Base-by-base conservation (phyloP, 345 rosid species). In the Eucalyptus virginea region DNA sequence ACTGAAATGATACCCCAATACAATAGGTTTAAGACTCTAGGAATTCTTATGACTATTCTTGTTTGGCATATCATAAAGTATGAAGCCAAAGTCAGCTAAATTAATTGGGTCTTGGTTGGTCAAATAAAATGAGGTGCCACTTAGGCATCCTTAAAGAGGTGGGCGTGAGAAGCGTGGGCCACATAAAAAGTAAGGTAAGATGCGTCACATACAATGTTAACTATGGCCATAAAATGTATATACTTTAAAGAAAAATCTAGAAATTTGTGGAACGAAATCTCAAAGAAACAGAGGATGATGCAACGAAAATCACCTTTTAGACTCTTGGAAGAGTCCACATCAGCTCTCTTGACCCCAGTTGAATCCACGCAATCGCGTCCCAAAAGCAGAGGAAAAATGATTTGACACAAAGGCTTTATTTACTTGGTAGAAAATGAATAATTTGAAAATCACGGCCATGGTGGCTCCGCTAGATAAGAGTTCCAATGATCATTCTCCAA, bases 391-490 rank as follows among this genome's bases (percentile, higher is more conserved):
- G 77, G 77, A 67, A 32, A n/a, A 2, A 16, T 4, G 77, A 65
- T 17, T 17, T 65, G 21, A 65, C 18, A 62, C 30, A 9, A 4
- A 23, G 30, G 3, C 28, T 9, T 10, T 0, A 24, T 23, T 23
- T 56, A 21, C 28, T 9, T 37, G 37, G 37, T 37, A 37, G 37
- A 37, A 37, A 37, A 37, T 37, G 37, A 37, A 37, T 37, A 37
- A 37, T 37, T 37, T 1, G 0, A 56, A 23, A 56, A 9, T 4
- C n/a, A n/a, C n/a, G n/a, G n/a, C n/a, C n/a, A n/a, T n/a, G n/a
- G n/a, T n/a, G n/a, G n/a, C n/a, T n/a, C n/a, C n/a, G n/a, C n/a
- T n/a, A n/a, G n/a, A n/a, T n/a, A n/a, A n/a, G n/a, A n/a, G n/a
- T n/a, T n/a, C n/a, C n/a, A n/a, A n/a, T n/a, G n/a, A n/a, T n/a